phyloP scores from a whole-genome alignment of 1,139 yeast species.

The Suzukiozyma palmioleophila region DNA sequence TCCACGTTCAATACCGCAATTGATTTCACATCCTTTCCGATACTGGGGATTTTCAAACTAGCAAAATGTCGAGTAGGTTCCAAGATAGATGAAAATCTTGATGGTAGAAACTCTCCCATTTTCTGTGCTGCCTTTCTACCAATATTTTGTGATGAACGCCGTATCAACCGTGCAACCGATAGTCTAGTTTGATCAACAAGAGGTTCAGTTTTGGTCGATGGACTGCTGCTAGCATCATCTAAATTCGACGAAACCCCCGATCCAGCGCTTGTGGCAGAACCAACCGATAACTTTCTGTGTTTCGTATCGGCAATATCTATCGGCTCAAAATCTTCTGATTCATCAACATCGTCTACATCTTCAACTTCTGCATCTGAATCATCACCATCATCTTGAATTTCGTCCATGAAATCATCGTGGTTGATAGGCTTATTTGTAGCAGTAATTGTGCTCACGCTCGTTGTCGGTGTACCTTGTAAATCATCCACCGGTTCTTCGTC shows the following conservation, averaged over 20 bases:
- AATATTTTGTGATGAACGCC: constrained; percentile 52
- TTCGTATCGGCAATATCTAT: constrained; percentile 23
- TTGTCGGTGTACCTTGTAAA: constrained; percentile 5
- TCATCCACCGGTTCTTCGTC: constrained; percentile 27
- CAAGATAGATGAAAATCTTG: constrained; percentile 76
- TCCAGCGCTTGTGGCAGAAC: constrained; percentile 33
- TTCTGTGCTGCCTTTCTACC: constrained; percentile 82
- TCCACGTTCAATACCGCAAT: constrained; percentile 55
- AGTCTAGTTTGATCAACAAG: constrained; percentile 64
- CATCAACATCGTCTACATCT: constrained; percentile 30
- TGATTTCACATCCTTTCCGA: constrained; percentile 56
- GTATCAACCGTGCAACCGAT: constrained; percentile 66
- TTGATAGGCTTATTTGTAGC: constrained; percentile 14
- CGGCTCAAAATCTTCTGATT: constrained; percentile 21
- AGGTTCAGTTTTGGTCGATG: constrained; percentile 46
- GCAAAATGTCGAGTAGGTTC: constrained; percentile 96
- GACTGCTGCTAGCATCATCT: constrained; percentile 21
- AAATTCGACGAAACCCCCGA: constrained; percentile 23
- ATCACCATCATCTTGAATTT: constrained; percentile 17
- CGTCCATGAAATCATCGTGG: constrained; percentile 20
- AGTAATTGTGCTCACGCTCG: constrained; percentile 2
- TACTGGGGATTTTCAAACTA: constrained; percentile 73
- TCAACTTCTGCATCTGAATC: constrained; percentile 35
- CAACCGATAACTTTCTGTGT: constrained; percentile 37
- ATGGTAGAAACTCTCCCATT: constrained; percentile 84